Evolutionary conservation across 768 basidiomycete genomes (phyloP).

Genomic region (Rhodotorula paludigena): DNA sequence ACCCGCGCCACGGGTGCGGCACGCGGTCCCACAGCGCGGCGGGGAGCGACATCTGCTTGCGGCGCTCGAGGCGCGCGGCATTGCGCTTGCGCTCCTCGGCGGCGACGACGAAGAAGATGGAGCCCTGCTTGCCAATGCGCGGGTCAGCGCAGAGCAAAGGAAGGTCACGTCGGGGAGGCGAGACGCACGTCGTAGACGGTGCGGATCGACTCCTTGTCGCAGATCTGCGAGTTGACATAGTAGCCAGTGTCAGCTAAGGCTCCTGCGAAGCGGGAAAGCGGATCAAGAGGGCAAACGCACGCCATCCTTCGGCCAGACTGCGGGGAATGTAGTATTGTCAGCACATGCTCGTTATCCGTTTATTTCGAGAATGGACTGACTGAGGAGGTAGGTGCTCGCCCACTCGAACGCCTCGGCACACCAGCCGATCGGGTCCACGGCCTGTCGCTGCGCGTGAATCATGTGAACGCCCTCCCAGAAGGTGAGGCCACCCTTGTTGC

Average conservation of each 20-base stretch:
- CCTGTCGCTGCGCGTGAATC: constrained; percentile 44
- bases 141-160: background rate
- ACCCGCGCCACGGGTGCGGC: constrained; percentile 17
- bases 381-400: constrained; percentile 47
- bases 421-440: constrained; percentile 36
- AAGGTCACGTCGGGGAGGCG: background rate
- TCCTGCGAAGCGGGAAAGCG: background rate
- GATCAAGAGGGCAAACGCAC: background rate
- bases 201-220: constrained; percentile 51
- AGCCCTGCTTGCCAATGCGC: constrained; percentile 7
- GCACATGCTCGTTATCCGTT: background rate
- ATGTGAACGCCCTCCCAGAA: constrained; percentile 40
- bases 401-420: constrained; percentile 46
- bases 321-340: background rate
- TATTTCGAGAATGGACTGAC: background rate
- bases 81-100: background rate
- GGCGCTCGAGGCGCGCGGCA: background rate
- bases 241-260: background rate
- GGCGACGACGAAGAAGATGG: constrained; percentile 28
- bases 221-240: constrained; percentile 45
- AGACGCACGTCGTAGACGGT: constrained; percentile 51
- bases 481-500: constrained; percentile 28
- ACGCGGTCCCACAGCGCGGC: constrained; percentile 1
- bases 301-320: constrained; percentile 25
- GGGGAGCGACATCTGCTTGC: constrained; percentile 9